phyloP scores from a whole-genome alignment of 129 eudicot genomes.

The Centella asiatica region DNA sequence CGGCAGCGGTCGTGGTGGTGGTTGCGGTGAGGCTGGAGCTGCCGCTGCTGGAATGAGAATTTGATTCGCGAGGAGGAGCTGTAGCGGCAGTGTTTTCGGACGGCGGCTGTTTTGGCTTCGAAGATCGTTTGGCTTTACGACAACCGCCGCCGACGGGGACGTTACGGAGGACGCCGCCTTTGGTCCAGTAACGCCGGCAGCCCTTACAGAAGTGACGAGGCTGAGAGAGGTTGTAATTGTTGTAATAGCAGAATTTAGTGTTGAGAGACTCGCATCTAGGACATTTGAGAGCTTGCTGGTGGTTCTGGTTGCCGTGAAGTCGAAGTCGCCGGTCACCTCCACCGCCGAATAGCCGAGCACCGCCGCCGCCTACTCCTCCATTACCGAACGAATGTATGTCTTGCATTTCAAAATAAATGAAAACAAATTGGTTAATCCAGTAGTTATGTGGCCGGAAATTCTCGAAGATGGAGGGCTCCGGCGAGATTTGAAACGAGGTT shows the following conservation, averaged over 20 bases:
- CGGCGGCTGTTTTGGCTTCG: slow-evolving; percentile 24
- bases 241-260: slow-evolving; percentile 83
- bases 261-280: slow-evolving; percentile 77
- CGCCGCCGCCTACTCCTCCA: slow-evolving; percentile 33
- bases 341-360: slow-evolving; percentile 25
- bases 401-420: too few species aligned
- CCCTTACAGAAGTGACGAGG: slow-evolving; percentile 84
- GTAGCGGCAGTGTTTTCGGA: slow-evolving; percentile 12
- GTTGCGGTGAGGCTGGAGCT: slow-evolving; percentile 62
- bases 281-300: slow-evolving; percentile 52
- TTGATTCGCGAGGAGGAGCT: slow-evolving; percentile 10
- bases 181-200: slow-evolving; percentile 89
- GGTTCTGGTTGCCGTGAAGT: slow-evolving; percentile 38
- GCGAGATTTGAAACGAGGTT: too few species aligned
- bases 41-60: slow-evolving; percentile 60
- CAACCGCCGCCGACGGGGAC: slow-evolving; percentile 90
- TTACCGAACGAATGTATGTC: slow-evolving; percentile 46
- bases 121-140: slow-evolving; percentile 51
- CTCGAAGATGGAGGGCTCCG: too few species aligned
- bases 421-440: too few species aligned
- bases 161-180: slow-evolving; percentile 85
- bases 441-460: too few species aligned
- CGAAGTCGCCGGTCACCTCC: slow-evolving; percentile 45
- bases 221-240: slow-evolving; percentile 77
- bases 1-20: slow-evolving; percentile 6